Conservation (phyloP, 2,329 filamentous ascomycete genomes). For the Geosmithia morbida region DNA sequence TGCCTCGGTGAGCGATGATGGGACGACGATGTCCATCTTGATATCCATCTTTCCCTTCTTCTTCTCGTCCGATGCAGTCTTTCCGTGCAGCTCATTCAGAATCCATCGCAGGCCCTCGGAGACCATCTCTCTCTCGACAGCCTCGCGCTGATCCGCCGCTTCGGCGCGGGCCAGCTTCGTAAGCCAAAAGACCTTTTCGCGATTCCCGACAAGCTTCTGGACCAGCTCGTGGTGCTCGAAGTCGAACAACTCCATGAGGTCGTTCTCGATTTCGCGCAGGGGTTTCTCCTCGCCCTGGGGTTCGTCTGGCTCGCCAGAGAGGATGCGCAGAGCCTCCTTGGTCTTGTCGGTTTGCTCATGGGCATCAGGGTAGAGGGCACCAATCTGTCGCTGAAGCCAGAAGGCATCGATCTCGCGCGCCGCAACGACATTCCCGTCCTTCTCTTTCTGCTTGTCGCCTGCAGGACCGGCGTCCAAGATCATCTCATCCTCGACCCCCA, state of each 20-base stretch:
- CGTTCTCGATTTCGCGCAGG: slow-evolving; percentile 90
- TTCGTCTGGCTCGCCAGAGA: slow-evolving; percentile 60
- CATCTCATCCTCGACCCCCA: slow-evolving; percentile 66
- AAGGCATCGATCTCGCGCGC: slow-evolving; percentile 92
- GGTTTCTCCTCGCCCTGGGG: slow-evolving; percentile 67
- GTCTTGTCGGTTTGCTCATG: slow-evolving; percentile 93
- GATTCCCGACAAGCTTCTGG: slow-evolving; percentile 77
- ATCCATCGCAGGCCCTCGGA: slow-evolving; percentile 79
- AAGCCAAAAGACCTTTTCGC: slow-evolving; percentile 91
- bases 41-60: slow-evolving; percentile 65
- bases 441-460: slow-evolving; percentile 28
- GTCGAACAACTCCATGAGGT: slow-evolving; percentile 95
- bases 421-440: slow-evolving; percentile 50
- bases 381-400: slow-evolving; percentile 91
- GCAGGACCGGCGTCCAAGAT: slow-evolving; percentile 57
- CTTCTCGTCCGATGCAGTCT: slow-evolving; percentile 43
- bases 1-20: slow-evolving; percentile 38
- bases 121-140: slow-evolving; percentile 80
- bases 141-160: slow-evolving; percentile 58
- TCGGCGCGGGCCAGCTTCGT: slow-evolving; percentile 76
- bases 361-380: slow-evolving; percentile 74
- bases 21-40: slow-evolving; percentile 86
- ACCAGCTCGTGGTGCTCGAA: slow-evolving; percentile 93
- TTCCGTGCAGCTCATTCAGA: slow-evolving; percentile 73
- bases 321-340: slow-evolving; percentile 64